Evolutionary conservation across 2,329 filamentous ascomycete genomes (phyloP), one percentile per base, ranked within the genome.

Genomic region (Cytospora paraplurivora): DNA sequence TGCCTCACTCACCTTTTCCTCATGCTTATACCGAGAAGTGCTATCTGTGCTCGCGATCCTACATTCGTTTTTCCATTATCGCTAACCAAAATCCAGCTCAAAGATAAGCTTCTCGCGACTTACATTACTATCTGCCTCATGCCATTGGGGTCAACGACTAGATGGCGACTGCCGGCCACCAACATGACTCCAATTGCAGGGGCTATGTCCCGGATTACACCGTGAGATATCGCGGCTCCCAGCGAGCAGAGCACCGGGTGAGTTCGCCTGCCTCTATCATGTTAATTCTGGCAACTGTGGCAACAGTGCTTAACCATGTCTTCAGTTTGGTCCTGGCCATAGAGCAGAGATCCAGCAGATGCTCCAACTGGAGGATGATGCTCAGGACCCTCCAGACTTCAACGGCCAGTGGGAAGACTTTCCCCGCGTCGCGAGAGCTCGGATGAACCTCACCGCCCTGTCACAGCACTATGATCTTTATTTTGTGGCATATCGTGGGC

Each of bases 391-490:
- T 0, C 51, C 56, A 5, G 34, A 56, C 17, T 66, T 66, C 53
- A 56, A 44, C 4, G 64, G 64, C 56, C 50, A 60, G 38, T 66
- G 64, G 64, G 64, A 66, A 1, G 52, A 63, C 55, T 72, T 71
- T 56, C 74, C 74, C 3, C 68, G 63, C 4, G 67, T 74, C 10
- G 69, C 72, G 4, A 69, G 71, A 33, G 56, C 66, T 1, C 78
- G 85, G 17, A 79, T 83, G 66, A 88, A 87, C 66, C 74, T 88
- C 62, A 86, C 84, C 2, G 81, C 80, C 1, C 74, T 88, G 13
- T 88, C 85, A 0, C 84, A 86, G 67, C 74, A 73, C 50, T 82
- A 82, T 71, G 86, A 88, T 80, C 79, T 89, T 27, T 89, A 88
- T 72, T 86, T 88, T 68, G 81, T 79, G 12, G 87, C 84, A 13